phyloP scores from a whole-genome alignment of 1,139 yeast species.

The Arxiozyma heterogenica region DNA sequence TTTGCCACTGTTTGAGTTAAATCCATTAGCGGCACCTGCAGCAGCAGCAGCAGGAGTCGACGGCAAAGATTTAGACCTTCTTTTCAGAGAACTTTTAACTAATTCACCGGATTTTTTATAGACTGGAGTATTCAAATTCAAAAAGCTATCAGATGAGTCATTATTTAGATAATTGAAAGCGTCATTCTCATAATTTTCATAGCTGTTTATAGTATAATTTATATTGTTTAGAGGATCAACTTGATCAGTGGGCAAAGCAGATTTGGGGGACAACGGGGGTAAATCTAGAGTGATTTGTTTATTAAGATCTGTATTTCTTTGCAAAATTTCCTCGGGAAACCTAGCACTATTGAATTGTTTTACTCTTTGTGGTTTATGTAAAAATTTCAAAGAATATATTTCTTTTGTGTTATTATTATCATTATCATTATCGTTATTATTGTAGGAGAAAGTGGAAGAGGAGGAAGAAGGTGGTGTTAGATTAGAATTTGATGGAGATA shows the following conservation, averaged over 20 bases:
- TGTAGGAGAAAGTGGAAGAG: neutral
- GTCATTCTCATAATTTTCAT: neutral
- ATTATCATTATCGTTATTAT: neutral
- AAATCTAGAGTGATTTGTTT: slow-evolving; percentile 10
- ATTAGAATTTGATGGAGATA: neutral
- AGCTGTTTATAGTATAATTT: slow-evolving; percentile 1
- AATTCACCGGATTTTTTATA: slow-evolving; percentile 28
- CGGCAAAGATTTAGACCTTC: slow-evolving; percentile 28
- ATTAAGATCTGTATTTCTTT: slow-evolving; percentile 22
- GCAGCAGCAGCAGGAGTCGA: slow-evolving; percentile 16
- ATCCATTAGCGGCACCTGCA: neutral
- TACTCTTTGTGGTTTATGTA: slow-evolving; percentile 24
- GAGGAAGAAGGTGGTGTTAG: neutral
- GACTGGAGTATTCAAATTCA: slow-evolving; percentile 18
- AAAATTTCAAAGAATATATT: slow-evolving; percentile 18
- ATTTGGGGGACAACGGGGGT: slow-evolving; percentile 7
- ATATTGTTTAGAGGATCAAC: slow-evolving; percentile 2
- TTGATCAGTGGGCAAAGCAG: slow-evolving; percentile 3
- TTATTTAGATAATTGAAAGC: slow-evolving; percentile 2
- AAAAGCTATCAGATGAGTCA: slow-evolving; percentile 11
- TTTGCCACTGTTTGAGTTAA: neutral
- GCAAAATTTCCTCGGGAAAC: slow-evolving; percentile 18
- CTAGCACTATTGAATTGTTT: slow-evolving; percentile 13
- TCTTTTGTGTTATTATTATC: neutral
- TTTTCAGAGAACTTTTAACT: slow-evolving; percentile 22